phyloP scores from a whole-genome alignment of 352 stramenopile species.

The Pythium dissotocum region DNA sequence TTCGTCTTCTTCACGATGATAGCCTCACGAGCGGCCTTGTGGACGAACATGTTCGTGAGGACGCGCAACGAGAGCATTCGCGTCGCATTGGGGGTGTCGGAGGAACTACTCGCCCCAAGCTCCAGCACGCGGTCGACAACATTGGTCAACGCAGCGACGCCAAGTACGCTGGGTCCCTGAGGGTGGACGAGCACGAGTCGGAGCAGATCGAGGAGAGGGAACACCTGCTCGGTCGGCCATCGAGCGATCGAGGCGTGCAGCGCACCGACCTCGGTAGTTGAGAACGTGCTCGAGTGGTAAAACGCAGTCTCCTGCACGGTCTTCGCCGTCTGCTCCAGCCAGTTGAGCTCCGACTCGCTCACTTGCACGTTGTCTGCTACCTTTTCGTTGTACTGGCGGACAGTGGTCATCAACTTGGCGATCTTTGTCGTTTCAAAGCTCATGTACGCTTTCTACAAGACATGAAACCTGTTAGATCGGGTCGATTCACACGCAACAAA shows the following conservation, averaged over 20 bases:
- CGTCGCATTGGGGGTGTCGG: constrained; percentile 57
- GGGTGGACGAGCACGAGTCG: constrained; percentile 90
- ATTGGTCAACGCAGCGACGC: constrained; percentile 34
- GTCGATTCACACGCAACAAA: neutral
- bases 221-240: constrained; percentile 80
- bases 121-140: constrained; percentile 41
- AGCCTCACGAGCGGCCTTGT: constrained; percentile 42
- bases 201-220: constrained; percentile 92
- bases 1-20: constrained; percentile 57
- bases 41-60: constrained; percentile 76
- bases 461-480: neutral
- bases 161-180: constrained; percentile 54
- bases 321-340: constrained; percentile 56
- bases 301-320: constrained; percentile 82
- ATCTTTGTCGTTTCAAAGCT: constrained; percentile 93
- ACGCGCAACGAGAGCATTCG: constrained; percentile 77
- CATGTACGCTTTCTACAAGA: constrained; percentile 78
- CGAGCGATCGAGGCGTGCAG: constrained; percentile 61
- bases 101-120: constrained; percentile 28
- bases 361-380: constrained; percentile 48
- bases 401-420: constrained; percentile 90
- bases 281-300: constrained; percentile 92
- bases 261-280: constrained; percentile 51
- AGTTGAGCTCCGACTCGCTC: constrained; percentile 49
- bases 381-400: constrained; percentile 90